Evolutionary conservation across 495 filamentous ascomycete species (phyloP), one percentile per base, ranked within the genome.

Genomic region (Parmelia sp.): DNA sequence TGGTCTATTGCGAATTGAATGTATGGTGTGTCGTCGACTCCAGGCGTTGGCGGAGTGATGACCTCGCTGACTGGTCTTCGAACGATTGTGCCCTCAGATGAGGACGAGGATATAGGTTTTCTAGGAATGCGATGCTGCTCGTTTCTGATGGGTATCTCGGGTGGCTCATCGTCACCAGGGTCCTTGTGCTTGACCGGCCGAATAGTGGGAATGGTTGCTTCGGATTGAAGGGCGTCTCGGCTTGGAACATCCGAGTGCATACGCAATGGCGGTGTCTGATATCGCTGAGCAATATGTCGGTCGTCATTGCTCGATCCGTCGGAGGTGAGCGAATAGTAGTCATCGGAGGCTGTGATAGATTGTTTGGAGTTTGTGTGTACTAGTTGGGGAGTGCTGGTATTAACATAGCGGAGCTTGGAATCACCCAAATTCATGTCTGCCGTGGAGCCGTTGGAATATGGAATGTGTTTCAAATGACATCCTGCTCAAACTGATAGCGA

Each of bases 1-100:
- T 90, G 87, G 59, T 88, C 85, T 57, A 90, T 85, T 42, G 88
- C 88, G 71, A 88, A 90, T 37, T 81, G 84, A 56, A 90, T 85
- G 69, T 86, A 89, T 19, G 86, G 86, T 37, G 83, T 86, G 71
- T 88, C 83, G 66, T 90, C 87, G 53, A 83, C 70, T 17, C 80
- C 85, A 1, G 88, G 88, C 2, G 88, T 88, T 2, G 84, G 78
- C 36, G 80, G 77, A 60, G 74, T 74, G 7, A 55, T n/a, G 3
- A 73, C 72, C 44, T 74, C 72, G 37, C 62, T 73, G 61, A 72
- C 71, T 62, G 71, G 73, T 60, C 61, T 67, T 58, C 57, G 71
- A 47, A 60, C 55, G 56, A 57, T 60, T 60, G 59, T 65, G 11
- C 51, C 61, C 25, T 64, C 64, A 71, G 44, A 73, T 68, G 66